Percentiles rank a stretch among this genome's conserved stretches.
These are phyloP conservation scores for Arthroderma sp. DNA, from an alignment of 2,329 filamentous ascomycete species.

Conservation along the genomic window DNA sequence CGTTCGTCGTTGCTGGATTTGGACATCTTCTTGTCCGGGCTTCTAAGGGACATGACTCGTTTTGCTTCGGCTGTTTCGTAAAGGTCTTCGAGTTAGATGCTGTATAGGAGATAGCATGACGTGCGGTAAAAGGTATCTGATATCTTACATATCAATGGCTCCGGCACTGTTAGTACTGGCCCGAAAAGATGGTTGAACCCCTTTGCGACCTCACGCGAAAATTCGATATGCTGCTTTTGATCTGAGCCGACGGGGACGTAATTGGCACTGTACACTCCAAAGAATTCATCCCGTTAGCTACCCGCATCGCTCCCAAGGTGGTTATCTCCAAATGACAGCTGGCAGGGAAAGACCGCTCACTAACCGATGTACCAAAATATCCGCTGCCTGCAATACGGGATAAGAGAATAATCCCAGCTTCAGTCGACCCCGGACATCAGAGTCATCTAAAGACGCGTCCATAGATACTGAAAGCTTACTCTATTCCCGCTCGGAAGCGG, in stretches of 20 bases:
- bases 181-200: conserved; percentile 73
- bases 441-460: conserved; percentile 45
- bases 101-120: neutral
- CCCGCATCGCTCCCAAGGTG: neutral
- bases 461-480: conserved; percentile 58
- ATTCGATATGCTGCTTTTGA: conserved; percentile 86
- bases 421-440: conserved; percentile 45
- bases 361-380: conserved; percentile 74
- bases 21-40: conserved; percentile 79
- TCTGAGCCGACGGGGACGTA: conserved; percentile 97
- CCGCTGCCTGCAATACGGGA: conserved; percentile 86
- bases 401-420: conserved; percentile 92
- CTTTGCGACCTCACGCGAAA: conserved; percentile 70
- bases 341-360: conserved; percentile 11
- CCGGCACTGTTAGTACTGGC: conserved; percentile 49
- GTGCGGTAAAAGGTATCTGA: neutral
- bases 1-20: conserved; percentile 63
- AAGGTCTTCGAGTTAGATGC: neutral
- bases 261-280: conserved; percentile 48
- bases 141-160: conserved; percentile 57
- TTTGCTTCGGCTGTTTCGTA: conserved; percentile 52
- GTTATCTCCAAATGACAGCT: neutral
- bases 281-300: conserved; percentile 3
- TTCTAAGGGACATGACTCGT: conserved; percentile 76
- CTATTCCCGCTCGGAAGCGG: conserved; percentile 27